A percentile compares a stretch with the other conserved stretches of the same genome.
Evolutionary conservation across 805 yeast genomes (phyloP).

Genomic region (Candida pseudofarinosa): DNA sequence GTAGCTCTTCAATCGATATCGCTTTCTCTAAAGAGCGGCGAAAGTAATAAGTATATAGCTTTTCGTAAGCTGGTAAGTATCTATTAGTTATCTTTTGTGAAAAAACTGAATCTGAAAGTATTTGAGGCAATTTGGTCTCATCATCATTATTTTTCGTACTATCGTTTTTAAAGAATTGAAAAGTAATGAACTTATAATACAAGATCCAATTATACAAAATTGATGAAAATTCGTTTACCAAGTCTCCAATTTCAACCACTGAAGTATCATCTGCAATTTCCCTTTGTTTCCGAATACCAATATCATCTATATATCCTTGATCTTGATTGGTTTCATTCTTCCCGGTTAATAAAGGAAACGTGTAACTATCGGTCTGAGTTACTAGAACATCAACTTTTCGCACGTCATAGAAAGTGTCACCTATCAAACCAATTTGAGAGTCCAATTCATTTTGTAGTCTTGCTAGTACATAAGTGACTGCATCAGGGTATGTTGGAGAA

Average conservation of each 20-base stretch:
- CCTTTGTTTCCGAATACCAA: not conserved
- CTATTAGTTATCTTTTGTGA: conserved; percentile 50
- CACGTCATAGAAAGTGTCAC: conserved; percentile 80
- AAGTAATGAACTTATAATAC: conserved; percentile 68
- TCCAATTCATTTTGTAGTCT: conserved; percentile 85
- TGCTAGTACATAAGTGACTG: conserved; percentile 63
- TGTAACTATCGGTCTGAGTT: conserved; percentile 52
- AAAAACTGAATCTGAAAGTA: conserved; percentile 53
- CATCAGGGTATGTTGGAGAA: conserved; percentile 44
- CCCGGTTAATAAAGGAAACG: conserved; percentile 23
- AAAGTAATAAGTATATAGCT: conserved; percentile 60
- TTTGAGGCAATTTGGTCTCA: conserved; percentile 42
- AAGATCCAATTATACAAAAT: conserved; percentile 84
- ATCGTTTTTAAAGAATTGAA: conserved; percentile 55
- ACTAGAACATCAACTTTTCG: conserved; percentile 55
- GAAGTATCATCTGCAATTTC: conserved; percentile 37
- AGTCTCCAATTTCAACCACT: conserved; percentile 61
- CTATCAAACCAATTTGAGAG: conserved; percentile 83
- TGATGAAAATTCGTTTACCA: conserved; percentile 65
- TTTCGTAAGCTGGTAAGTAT: conserved; percentile 60
- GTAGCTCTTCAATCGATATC: conserved; percentile 72
- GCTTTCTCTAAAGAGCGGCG: conserved; percentile 80
- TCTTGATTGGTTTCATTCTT: conserved; percentile 11
- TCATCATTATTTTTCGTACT: conserved; percentile 9
- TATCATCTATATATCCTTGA: conserved; percentile 3